Conservation (phyloP, 306 rosid genomes). For the Vigna angularis region DNA sequence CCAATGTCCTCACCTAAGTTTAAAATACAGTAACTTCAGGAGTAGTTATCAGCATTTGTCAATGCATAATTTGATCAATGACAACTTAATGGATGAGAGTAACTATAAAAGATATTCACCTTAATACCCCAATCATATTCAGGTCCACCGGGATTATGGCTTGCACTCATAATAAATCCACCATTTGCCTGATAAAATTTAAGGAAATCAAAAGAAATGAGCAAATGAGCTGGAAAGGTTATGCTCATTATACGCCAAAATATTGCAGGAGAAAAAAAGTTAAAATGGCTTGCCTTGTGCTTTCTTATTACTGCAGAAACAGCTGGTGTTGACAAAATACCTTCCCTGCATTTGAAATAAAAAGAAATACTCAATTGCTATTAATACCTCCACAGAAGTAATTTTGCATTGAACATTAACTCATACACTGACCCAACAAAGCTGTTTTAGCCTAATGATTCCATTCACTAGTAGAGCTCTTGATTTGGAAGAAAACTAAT, state of each 20-base stretch:
- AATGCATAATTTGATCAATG: conserved; percentile 33
- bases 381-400: conserved; percentile 5
- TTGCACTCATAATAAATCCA: conserved; percentile 98
- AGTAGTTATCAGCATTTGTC: conserved; percentile 3
- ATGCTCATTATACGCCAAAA: conserved; percentile 40
- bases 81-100: conserved; percentile 23
- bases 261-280: conserved; percentile 18
- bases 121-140: conserved; percentile 99
- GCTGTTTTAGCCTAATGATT: conserved; percentile 15
- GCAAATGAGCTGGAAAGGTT: conserved; percentile 22
- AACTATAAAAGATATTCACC: conserved; percentile 57
- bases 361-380: conserved; percentile 36
- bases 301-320: conserved; percentile 97
- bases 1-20: conserved; percentile 4
- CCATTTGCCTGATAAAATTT: conserved; percentile 79
- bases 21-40: conserved; percentile 9
- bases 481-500: conserved; percentile 34
- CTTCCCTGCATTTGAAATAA: conserved; percentile 69
- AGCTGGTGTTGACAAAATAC: conserved; percentile 93
- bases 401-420: conserved; percentile 28
- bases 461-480: conserved; percentile 10
- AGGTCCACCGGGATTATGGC: conserved; percentile 99
- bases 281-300: conserved; percentile 67
- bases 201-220: conserved; percentile 33
- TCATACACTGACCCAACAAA: conserved; percentile 15